Evolutionary conservation across 331 rosid species (phyloP).

Genomic region (Malus hybrid): DNA sequence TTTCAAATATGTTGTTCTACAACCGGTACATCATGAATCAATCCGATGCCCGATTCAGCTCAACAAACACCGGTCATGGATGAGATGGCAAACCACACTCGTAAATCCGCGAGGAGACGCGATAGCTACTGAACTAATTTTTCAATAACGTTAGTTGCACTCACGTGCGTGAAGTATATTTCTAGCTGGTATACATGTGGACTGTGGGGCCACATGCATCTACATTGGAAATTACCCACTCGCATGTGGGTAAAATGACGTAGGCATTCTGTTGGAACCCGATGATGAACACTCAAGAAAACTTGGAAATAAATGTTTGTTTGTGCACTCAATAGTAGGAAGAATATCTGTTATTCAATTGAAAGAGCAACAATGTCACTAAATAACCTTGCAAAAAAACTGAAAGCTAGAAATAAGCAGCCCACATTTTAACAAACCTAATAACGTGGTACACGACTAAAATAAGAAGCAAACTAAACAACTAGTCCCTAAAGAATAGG

Average conservation of each 20-base stretch:
- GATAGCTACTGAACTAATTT: background rate
- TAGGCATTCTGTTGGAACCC: background rate
- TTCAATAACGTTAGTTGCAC: too few relatives aligned
- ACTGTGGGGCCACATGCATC: too few relatives aligned
- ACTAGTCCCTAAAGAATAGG: too few relatives aligned
- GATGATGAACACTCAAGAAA: background rate
- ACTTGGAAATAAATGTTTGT: background rate
- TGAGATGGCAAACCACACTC: background rate
- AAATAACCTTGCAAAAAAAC: background rate
- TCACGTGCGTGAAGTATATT: too few relatives aligned
- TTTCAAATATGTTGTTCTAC: conserved; percentile 21
- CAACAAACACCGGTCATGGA: conserved; percentile 21
- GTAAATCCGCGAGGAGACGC: background rate
- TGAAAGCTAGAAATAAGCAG: background rate
- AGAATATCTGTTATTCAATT: too few relatives aligned
- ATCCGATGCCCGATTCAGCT: conserved; percentile 14
- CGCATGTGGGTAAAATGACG: too few relatives aligned
- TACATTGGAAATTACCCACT: too few relatives aligned
- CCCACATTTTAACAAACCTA: too few relatives aligned
- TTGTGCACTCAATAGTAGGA: background rate
- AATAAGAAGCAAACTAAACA: too few relatives aligned
- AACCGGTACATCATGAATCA: conserved; percentile 2
- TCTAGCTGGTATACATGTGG: too few relatives aligned
- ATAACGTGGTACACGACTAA: too few relatives aligned
- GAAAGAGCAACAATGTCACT: background rate